Percentiles rank a stretch among this genome's conserved stretches.
These are phyloP conservation scores for Pestalotiopsis sp. DNA, from an alignment of 2,329 filamentous ascomycete genomes.

Conservation along the genomic window DNA sequence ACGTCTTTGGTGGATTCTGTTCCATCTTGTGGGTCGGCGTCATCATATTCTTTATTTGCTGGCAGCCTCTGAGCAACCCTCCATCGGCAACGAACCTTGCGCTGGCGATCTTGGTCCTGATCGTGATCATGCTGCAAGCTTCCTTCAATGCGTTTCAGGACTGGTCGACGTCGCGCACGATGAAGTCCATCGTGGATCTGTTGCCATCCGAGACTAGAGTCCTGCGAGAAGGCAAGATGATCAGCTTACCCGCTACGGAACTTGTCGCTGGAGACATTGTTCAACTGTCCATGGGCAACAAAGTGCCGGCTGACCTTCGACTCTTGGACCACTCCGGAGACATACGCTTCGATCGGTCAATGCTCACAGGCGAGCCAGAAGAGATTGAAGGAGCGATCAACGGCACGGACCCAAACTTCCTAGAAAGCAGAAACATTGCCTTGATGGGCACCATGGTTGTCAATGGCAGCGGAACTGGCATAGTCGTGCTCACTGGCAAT, in stretches of 20 bases:
- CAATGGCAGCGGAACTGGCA: slow-evolving; percentile 41
- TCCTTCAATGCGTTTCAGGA: slow-evolving; percentile 49
- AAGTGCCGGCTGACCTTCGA: slow-evolving; percentile 51
- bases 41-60: slow-evolving; percentile 51
- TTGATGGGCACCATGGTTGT: slow-evolving; percentile 45
- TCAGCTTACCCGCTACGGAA: slow-evolving; percentile 41
- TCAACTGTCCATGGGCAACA: slow-evolving; percentile 47
- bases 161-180: slow-evolving; percentile 47
- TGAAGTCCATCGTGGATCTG: slow-evolving; percentile 49
- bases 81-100: slow-evolving; percentile 46
- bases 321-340: slow-evolving; percentile 43
- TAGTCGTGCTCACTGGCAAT: slow-evolving; percentile 42
- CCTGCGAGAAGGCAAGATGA: slow-evolving; percentile 44
- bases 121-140: slow-evolving; percentile 50
- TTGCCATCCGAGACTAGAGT: slow-evolving; percentile 45
- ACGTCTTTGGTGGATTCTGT: slow-evolving; percentile 51
- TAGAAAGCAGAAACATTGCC: slow-evolving; percentile 46
- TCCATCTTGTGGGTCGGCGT: slow-evolving; percentile 49
- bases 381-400: slow-evolving; percentile 4
- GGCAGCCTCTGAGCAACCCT: slow-evolving; percentile 47
- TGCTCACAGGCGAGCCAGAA: slow-evolving; percentile 40
- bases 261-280: slow-evolving; percentile 51
- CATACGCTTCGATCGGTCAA: slow-evolving; percentile 42
- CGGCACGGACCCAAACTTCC: slow-evolving; percentile 33
- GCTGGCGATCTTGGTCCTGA: slow-evolving; percentile 47